Base-by-base conservation (phyloP, 805 yeast genomes). In the Pichia nakasei region DNA sequence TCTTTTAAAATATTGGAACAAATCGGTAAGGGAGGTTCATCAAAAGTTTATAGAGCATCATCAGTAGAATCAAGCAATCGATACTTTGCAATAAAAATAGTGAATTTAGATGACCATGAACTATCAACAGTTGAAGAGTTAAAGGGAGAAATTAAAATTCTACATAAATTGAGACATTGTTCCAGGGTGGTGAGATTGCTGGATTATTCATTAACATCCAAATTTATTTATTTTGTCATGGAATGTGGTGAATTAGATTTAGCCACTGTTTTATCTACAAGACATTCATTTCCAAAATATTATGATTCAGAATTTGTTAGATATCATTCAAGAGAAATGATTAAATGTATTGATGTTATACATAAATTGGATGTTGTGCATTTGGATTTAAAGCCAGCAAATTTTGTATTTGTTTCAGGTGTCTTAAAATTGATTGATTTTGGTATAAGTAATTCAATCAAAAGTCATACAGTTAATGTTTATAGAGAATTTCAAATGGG, bases 191-290 rank as follows among this genome's bases (percentile, higher is more conserved):
- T 93, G 4, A 72, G 76, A 54, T 67, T 91, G 37, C 64, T 83
- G 31, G 96, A 87, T 55, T 76, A 82, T 60, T 78, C 81, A n/a
- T 68, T 87, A 51, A 69, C 71, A 3, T 77, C 74, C 22, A 79
- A 83, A 0, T 71, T 79, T 2, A 68, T 91, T 31, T 71, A 73
- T 55, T 65, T 91, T 49, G 84, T 88, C 3, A 86, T 91, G 96
- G 97, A 93, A 62, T 85, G 95, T 58, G 97, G 97, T 19, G 96
- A 91, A 49, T 75, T 85, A 42, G 97, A 91, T 60, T 64, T 91
- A 22, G 91, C 96, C 0, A 86, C 78, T 53, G 89, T 89, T 9
- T 68, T 91, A 39, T 74, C 78, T 35, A 74, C 71, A 40, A 68
- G 86, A 42, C 46, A 44, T 34, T 29, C 36, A 20, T 22, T 41